Evolutionary conservation across 495 filamentous ascomycete genomes (phyloP).

Genomic region (Penicillium antarcticum): DNA sequence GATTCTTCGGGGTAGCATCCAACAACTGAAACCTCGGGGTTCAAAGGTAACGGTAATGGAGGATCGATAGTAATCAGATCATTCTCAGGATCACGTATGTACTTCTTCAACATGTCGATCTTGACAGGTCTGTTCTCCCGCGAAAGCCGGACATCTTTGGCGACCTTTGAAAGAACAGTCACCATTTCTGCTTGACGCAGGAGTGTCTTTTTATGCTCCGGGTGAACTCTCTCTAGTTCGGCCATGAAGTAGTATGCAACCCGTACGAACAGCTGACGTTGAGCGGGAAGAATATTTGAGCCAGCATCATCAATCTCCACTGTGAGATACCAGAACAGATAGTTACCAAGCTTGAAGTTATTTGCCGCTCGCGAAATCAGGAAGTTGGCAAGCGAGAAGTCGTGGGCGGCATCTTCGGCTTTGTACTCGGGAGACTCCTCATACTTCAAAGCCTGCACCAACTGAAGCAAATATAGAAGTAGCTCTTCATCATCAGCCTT

Average conservation of each 20-base stretch:
- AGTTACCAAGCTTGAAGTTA: constrained; percentile 89
- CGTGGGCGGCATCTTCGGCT: constrained; percentile 61
- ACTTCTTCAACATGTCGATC: constrained; percentile 76
- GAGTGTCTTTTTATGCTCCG: constrained; percentile 69
- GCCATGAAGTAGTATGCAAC: constrained; percentile 95
- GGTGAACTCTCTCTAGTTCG: constrained; percentile 59
- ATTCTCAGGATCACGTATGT: constrained; percentile 84
- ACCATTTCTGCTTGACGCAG: constrained; percentile 88
- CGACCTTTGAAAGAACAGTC: constrained; percentile 80
- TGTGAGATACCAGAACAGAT: constrained; percentile 97
- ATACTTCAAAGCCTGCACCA: constrained; percentile 96
- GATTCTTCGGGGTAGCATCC: constrained; percentile 82
- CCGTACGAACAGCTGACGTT: constrained; percentile 81
- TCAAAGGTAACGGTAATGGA: constrained; percentile 82
- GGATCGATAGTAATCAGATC: constrained; percentile 80
- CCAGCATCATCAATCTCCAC: constrained; percentile 89
- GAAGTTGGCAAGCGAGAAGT: constrained; percentile 88
- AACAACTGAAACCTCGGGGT: constrained; percentile 74
- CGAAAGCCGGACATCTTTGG: constrained; percentile 81
- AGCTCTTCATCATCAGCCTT: constrained; percentile 95
- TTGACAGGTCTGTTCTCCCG: constrained; percentile 74
- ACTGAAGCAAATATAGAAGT: constrained; percentile 85
- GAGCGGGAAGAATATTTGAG: constrained; percentile 62
- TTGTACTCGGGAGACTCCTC: constrained; percentile 65
- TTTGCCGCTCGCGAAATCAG: constrained; percentile 79